Evolutionary conservation across 441 rosid species (phyloP).

Genomic region (Populus hybrid): DNA sequence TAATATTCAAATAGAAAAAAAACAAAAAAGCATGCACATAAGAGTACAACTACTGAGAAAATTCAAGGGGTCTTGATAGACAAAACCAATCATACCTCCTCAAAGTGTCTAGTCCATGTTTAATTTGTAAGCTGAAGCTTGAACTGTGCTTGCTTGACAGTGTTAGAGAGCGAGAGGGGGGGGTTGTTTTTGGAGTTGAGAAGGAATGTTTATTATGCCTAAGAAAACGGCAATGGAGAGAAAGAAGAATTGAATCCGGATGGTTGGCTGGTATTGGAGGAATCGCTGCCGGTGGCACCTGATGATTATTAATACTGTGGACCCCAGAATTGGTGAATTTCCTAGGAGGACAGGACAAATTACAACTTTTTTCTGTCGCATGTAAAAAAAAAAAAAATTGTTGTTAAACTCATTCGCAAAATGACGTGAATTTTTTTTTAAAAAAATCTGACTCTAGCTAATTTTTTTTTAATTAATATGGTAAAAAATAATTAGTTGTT

Average conservation of each 20-base stretch:
- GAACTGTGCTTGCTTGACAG: not conserved
- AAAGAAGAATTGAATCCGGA: constrained; percentile 6
- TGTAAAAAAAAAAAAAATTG: not conserved
- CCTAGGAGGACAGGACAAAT: not conserved
- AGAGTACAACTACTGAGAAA: not conserved
- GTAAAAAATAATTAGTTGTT: no score
- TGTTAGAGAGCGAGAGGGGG: not conserved
- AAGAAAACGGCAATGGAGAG: constrained; percentile 18
- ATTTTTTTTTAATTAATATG: no score
- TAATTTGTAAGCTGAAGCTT: not conserved
- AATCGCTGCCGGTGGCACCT: constrained; percentile 34
- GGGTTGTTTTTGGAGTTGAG: not conserved
- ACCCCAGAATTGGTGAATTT: not conserved
- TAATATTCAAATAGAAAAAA: not conserved
- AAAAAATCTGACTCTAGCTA: no score
- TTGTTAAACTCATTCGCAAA: no score
- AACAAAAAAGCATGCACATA: no score
- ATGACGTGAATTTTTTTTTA: no score
- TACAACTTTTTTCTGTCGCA: not conserved
- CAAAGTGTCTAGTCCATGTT: not conserved
- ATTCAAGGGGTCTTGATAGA: not conserved
- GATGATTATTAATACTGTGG: not conserved
- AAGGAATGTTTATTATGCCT: not conserved
- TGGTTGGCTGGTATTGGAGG: constrained; percentile 27
- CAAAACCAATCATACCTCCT: not conserved